Evolutionary conservation across 495 filamentous ascomycete genomes (phyloP).

Genomic region (Chaetomium tenue): DNA sequence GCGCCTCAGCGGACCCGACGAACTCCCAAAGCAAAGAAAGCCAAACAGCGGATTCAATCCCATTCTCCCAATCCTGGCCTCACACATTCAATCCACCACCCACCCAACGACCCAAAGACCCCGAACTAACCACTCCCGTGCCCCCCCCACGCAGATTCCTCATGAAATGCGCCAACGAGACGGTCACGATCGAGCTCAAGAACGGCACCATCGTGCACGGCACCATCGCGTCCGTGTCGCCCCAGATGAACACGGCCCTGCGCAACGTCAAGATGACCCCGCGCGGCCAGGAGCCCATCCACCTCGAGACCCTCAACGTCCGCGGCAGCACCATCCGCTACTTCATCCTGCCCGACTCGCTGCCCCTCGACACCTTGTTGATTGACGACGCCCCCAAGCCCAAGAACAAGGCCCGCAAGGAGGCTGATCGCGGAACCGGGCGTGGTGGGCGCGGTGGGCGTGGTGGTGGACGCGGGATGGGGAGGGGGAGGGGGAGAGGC

Average conservation of each 20-base stretch:
- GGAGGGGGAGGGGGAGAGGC: constrained; percentile 5
- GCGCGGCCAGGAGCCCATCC: constrained; percentile 77
- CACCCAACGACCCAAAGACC: neutral
- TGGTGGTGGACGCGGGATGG: constrained; percentile 16
- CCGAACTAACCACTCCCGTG: neutral
- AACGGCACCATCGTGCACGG: constrained; percentile 96
- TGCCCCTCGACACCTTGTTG: constrained; percentile 89
- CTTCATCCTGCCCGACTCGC: constrained; percentile 77
- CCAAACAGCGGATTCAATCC: too few relatives aligned
- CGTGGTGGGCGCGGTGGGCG: constrained; percentile 47
- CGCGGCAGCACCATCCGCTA: constrained; percentile 27
- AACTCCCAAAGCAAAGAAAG: neutral
- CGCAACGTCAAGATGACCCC: constrained; percentile 94
- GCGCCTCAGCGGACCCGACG: neutral
- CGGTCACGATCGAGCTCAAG: constrained; percentile 95
- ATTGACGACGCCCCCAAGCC: constrained; percentile 97
- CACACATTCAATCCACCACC: neutral
- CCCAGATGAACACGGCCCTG: constrained; percentile 94
- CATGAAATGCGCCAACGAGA: constrained; percentile 98
- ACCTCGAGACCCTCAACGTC: constrained; percentile 93
- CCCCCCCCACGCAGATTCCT: constrained; percentile 64
- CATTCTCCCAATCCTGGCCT: neutral
- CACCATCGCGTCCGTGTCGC: constrained; percentile 91
- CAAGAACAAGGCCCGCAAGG: constrained; percentile 98
- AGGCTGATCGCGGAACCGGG: constrained; percentile 63